Evolutionary conservation across 2,329 filamentous ascomycete species (phyloP), one percentile per base, ranked within the genome.

Genomic region (Epichloe coenophiala): DNA sequence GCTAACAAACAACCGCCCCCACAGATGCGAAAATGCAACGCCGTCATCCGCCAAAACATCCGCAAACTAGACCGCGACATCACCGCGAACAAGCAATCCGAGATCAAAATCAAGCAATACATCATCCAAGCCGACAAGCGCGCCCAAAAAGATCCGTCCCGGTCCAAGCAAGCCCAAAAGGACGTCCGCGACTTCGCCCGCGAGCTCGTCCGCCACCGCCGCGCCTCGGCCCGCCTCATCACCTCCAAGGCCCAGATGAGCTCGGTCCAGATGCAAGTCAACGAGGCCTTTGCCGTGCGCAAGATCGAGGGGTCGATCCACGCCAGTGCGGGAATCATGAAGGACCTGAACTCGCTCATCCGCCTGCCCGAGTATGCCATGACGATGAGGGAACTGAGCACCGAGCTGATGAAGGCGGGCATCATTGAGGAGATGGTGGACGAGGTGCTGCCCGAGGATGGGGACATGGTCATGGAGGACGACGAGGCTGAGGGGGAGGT

Each of bases 351-450:
- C 67, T 78, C 76, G 15, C 74, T 97, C 27, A 81, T 96, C 47
- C 77, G 84, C 31, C 69, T 98, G 59, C 93, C 93, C 11, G 86
- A 95, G 57, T 73, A 97, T 54, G 88, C 84, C 19, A 82, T 79
- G 13, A 96, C 90, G 8, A 97, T 97, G 91, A 76, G 82, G 55
- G 88, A 95, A 66, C 72, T 97, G 47, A 85, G 83, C 60, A 76
- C 84, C 52, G 93, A 97, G 74, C 70, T 97, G 58, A 86, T 95
- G 67, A 94, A 89, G 71, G 91, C 93, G 2, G 93, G 91, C 15
- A 91, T 98, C 57, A 95, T 97, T 54, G 91, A 97, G 73, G 93
- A 98, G 72, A 96, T 97, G 86, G 82, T 95, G 4, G 86, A 84
- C 45, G 91, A 97, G 64, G 82, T 77, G 42, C 71, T 97, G 57